A percentile compares a stretch with the other conserved stretches of the same genome.
Evolutionary conservation across 805 yeast genomes (phyloP).

Genomic region (Kuraishia floccosa): DNA sequence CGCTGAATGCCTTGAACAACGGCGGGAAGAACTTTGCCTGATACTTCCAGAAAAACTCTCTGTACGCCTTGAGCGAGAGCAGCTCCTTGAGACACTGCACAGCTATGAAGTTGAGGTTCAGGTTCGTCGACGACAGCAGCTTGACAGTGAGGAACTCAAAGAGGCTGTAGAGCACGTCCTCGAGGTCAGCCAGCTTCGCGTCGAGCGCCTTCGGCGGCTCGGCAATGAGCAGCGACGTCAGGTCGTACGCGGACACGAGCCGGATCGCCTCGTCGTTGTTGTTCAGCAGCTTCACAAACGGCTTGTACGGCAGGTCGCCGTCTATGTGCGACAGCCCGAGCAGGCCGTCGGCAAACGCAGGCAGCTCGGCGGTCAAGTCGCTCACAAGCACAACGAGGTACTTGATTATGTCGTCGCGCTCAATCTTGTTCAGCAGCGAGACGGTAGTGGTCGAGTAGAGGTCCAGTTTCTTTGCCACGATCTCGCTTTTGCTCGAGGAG

Average conservation of each 20-base stretch:
- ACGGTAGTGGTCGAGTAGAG: slow-evolving; percentile 44
- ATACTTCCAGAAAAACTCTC: slow-evolving; percentile 36
- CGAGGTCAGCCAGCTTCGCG: slow-evolving; percentile 6
- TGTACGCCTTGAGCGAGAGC: slow-evolving; percentile 39
- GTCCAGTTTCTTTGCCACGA: slow-evolving; percentile 31
- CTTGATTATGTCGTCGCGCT: slow-evolving; percentile 56
- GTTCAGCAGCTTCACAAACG: slow-evolving; percentile 39
- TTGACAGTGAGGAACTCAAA: slow-evolving; percentile 22
- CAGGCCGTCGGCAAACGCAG: slow-evolving; percentile 15
- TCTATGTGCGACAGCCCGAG: slow-evolving; percentile 29
- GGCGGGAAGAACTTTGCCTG: slow-evolving; percentile 34
- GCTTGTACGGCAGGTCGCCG: slow-evolving; percentile 37
- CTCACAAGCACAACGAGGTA: slow-evolving; percentile 50
- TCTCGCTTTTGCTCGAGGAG: slow-evolving; percentile 25
- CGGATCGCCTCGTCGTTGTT: slow-evolving; percentile 46
- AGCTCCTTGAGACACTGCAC: slow-evolving; percentile 58
- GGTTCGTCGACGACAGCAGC: slow-evolving; percentile 20
- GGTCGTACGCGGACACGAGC: slow-evolving; percentile 41
- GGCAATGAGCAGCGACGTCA: slow-evolving; percentile 33
- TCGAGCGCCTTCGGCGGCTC: slow-evolving; percentile 4
- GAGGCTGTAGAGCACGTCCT: slow-evolving; percentile 24
- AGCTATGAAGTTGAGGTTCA: slow-evolving; percentile 46
- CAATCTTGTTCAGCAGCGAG: slow-evolving; percentile 37
- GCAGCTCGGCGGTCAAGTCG: slow-evolving; percentile 35
- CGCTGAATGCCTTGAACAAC: slow-evolving; percentile 32